Conservation (phyloP, 2,329 filamentous ascomycete species). For the Chaetothyriales sp. region DNA sequence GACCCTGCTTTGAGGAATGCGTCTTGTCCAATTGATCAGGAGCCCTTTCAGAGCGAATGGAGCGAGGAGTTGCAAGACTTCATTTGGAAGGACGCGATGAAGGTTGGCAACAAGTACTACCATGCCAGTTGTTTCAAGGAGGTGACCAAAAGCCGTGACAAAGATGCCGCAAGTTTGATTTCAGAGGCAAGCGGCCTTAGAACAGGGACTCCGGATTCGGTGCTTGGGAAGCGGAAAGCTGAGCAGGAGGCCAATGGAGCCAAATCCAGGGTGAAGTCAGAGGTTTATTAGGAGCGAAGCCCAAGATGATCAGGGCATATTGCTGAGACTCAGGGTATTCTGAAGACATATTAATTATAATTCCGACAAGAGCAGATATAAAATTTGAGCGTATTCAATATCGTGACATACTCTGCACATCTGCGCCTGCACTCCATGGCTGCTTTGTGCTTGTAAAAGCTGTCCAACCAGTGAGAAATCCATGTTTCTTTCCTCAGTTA, state of each 20-base stretch:
- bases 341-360: background rate
- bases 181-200: slow-evolving; percentile 21
- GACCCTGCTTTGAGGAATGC: slow-evolving; percentile 59
- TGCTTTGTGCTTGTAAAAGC: background rate
- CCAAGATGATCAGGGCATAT: background rate
- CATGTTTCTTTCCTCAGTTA: background rate
- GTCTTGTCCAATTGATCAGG: slow-evolving; percentile 85
- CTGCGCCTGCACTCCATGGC: background rate
- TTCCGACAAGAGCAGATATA: background rate
- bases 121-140: slow-evolving; percentile 84
- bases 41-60: slow-evolving; percentile 85
- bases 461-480: too few species aligned
- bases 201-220: slow-evolving; percentile 44
- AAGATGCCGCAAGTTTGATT: slow-evolving; percentile 23
- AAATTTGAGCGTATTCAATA: background rate
- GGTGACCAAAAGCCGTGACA: slow-evolving; percentile 48
- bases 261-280: slow-evolving; percentile 21
- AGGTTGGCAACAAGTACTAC: slow-evolving; percentile 64
- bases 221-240: slow-evolving; percentile 61
- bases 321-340: background rate
- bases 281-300: slow-evolving; percentile 7
- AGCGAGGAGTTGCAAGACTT: slow-evolving; percentile 87
- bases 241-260: slow-evolving; percentile 26
- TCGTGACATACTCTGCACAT: background rate
- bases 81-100: slow-evolving; percentile 83